Conservation (phyloP, 768 basidiomycete species). For the Pulveroboletus ravenelii region DNA sequence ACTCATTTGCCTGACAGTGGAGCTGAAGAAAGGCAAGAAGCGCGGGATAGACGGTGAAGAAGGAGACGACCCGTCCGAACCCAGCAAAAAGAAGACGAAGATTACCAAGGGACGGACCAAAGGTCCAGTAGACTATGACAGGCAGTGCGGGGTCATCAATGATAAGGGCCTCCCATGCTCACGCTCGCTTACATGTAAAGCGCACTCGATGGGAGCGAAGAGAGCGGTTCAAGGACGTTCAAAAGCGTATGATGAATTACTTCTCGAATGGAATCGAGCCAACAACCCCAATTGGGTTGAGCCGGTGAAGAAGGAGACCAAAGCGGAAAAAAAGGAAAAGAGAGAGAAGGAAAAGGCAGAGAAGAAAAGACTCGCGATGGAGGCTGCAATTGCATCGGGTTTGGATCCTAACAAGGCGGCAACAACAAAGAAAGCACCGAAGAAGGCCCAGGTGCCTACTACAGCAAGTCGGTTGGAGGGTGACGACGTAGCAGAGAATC, state of each 20-base stretch:
- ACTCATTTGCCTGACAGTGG: conserved; percentile 17
- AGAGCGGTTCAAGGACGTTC: conserved; percentile 86
- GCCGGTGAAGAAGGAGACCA: conserved; percentile 80
- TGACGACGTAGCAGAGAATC: conserved; percentile 62
- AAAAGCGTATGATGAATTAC: conserved; percentile 75
- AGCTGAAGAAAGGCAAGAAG: conserved; percentile 62
- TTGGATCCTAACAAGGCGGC: conserved; percentile 40
- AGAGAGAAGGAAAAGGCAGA: conserved; percentile 76
- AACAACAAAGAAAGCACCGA: conserved; percentile 54
- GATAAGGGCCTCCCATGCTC: conserved; percentile 91
- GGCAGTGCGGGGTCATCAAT: conserved; percentile 95
- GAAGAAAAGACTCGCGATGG: conserved; percentile 70
- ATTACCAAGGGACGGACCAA: conserved; percentile 75
- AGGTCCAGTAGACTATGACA: conserved; percentile 86
- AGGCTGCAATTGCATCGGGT: conserved; percentile 63
- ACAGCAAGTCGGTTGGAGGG: conserved; percentile 49
- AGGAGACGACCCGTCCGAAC: conserved; percentile 56
- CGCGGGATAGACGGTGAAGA: conserved; percentile 76
- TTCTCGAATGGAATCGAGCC: conserved; percentile 87
- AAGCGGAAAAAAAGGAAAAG: conserved; percentile 84
- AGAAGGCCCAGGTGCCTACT: conserved; percentile 55
- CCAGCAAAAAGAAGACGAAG: conserved; percentile 79
- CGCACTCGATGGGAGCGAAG: conserved; percentile 96
- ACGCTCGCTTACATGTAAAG: conserved; percentile 95
- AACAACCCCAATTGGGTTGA: conserved; percentile 87